These are phyloP conservation scores for Amaranthus cruentus DNA, from an alignment of 148 eudicot species.

Conservation along the genomic window DNA sequence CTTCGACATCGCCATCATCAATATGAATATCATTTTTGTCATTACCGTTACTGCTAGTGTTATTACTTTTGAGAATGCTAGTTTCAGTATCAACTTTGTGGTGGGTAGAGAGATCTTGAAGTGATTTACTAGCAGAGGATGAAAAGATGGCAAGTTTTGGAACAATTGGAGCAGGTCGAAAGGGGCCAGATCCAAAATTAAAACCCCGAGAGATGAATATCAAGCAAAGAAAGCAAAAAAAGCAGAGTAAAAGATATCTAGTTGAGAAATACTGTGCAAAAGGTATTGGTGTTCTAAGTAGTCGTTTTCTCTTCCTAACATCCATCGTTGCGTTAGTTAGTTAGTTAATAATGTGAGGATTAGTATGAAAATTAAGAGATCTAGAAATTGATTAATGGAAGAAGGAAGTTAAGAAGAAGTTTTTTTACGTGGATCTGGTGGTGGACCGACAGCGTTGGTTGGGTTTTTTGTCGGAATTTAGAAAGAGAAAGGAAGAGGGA, in stretches of 20 bases:
- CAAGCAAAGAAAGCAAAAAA: constrained; percentile 29
- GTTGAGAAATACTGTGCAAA: constrained; percentile 23
- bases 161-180: constrained; percentile 46
- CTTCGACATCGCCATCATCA: background rate
- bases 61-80: background rate
- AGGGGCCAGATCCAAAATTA: constrained; percentile 30
- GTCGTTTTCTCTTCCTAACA: constrained; percentile 29
- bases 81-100: constrained; percentile 3
- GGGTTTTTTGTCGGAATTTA: background rate
- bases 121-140: constrained; percentile 28
- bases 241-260: constrained; percentile 45
- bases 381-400: background rate
- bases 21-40: background rate
- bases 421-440: constrained; percentile 4
- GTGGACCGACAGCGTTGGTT: constrained; percentile 20
- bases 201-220: constrained; percentile 28
- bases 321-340: constrained; percentile 18
- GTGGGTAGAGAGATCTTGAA: constrained; percentile 26
- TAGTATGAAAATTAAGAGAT: background rate
- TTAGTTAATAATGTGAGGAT: background rate
- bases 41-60: background rate
- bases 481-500: constrained; percentile 6
- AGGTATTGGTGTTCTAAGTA: constrained; percentile 24
- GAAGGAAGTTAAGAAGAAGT: background rate
- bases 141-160: constrained; percentile 37